Conservation (phyloP, 2,329 filamentous ascomycete species). For the Byssothecium circinans region DNA sequence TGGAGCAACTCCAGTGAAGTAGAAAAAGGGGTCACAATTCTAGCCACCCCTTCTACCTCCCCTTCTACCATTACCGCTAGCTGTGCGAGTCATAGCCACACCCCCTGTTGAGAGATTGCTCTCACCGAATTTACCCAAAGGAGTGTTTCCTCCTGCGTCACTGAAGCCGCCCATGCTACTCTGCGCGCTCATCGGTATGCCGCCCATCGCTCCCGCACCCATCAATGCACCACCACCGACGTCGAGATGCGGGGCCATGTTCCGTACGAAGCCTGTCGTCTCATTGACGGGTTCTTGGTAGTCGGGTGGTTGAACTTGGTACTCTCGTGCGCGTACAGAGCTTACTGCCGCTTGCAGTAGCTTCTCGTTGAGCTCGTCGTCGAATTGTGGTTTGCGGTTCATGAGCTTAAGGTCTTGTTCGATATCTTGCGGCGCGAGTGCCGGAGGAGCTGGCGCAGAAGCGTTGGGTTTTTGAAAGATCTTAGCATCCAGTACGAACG, state of each 20-base stretch:
- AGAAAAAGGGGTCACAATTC: not conserved
- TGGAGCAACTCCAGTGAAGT: not conserved
- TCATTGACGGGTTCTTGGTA: constrained; percentile 35
- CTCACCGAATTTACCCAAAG: constrained; percentile 40
- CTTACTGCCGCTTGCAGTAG: constrained; percentile 40
- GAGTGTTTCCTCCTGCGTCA: constrained; percentile 39
- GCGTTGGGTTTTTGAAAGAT: constrained; percentile 52
- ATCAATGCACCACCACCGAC: constrained; percentile 18
- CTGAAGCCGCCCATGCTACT: constrained; percentile 42
- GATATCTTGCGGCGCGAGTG: constrained; percentile 47
- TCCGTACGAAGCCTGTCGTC: constrained; percentile 35
- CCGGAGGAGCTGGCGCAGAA: constrained; percentile 50
- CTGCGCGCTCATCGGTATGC: constrained; percentile 46
- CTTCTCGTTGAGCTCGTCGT: constrained; percentile 44
- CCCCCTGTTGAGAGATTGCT: constrained; percentile 30
- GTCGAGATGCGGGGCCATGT: constrained; percentile 37
- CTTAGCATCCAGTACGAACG: constrained; percentile 49
- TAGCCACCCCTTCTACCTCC: constrained; percentile 28
- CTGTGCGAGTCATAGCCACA: constrained; percentile 42
- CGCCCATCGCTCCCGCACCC: constrained; percentile 22
- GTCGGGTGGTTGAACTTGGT: constrained; percentile 34
- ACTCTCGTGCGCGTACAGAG: constrained; percentile 19
- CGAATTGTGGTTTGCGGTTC: constrained; percentile 41
- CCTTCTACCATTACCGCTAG: constrained; percentile 41
- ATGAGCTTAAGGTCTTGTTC: constrained; percentile 55